Conservation (phyloP, 495 filamentous ascomycete genomes). For the Glarea lozoyensis region DNA sequence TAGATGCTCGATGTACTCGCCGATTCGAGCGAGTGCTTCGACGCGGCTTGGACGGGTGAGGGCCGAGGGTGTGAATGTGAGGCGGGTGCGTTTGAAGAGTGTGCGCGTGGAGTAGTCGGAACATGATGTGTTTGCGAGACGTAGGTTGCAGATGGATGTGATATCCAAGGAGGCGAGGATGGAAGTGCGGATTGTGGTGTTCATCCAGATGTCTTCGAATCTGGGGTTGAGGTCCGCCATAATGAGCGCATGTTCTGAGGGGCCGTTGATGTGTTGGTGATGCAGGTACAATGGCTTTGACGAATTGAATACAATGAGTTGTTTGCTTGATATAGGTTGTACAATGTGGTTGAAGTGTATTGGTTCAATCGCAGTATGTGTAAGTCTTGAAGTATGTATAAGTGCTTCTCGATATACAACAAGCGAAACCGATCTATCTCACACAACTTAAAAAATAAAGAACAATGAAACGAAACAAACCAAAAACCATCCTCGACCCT, state of each 20-base stretch:
- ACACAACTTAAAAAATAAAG: too few relatives aligned
- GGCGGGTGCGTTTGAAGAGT: slow-evolving; percentile 42
- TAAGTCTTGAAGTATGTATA: too few relatives aligned
- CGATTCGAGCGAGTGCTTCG: slow-evolving; percentile 61
- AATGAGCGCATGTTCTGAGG: slow-evolving; percentile 19
- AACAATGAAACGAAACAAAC: not conserved
- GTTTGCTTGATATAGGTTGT: too few relatives aligned
- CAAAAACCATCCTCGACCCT: not conserved
- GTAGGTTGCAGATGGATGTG: slow-evolving; percentile 39
- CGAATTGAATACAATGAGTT: too few relatives aligned
- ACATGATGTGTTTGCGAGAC: slow-evolving; percentile 38
- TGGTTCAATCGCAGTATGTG: too few relatives aligned
- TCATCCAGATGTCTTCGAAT: slow-evolving; percentile 39
- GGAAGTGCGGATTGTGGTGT: slow-evolving; percentile 35
- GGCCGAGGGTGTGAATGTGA: slow-evolving; percentile 60
- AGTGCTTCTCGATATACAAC: too few relatives aligned
- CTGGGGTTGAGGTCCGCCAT: slow-evolving; percentile 19
- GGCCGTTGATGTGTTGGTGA: not conserved
- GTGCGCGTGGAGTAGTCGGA: slow-evolving; percentile 42
- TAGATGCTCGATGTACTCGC: slow-evolving; percentile 59
- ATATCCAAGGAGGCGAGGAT: slow-evolving; percentile 41
- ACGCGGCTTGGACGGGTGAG: slow-evolving; percentile 61
- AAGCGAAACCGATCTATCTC: too few relatives aligned
- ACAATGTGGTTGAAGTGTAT: too few relatives aligned
- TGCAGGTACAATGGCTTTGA: too few relatives aligned